Base-by-base conservation (phyloP, 345 rosid genomes). In the Sisymbrium altissimum region DNA sequence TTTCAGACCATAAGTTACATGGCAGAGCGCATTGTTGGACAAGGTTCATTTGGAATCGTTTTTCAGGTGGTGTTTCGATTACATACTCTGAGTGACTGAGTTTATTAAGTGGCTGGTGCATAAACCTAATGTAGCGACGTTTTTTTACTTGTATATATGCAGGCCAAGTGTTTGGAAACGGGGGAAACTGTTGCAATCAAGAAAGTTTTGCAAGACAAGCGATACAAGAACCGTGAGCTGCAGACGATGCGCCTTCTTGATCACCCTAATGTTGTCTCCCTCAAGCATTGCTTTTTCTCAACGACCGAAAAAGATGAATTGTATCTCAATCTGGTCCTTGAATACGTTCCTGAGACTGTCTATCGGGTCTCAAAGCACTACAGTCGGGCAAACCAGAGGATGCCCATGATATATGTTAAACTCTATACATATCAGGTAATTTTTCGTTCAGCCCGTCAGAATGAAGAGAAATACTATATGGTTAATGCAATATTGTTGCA, bases 1-100 rank as follows among this genome's bases (percentile, higher is more conserved):
- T n/a, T 83, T 66, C 76, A 90, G 97, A 90, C 97, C 25, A 84
- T 88, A 70, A 90, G 97, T 80, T 95, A 92, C 70, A 90, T 95
- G 99, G 99, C 99, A 25, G 99, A 95, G 83, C 92, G 98, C 56
- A 84, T 89, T 18, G 97, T 95, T 49, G 98, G 99, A 52, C 89
- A 88, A 45, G 99, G 99, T 66, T 95, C 99, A 56, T 95, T 95
- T 79, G 99, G 98, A 59, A 85, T 92, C 46, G 99, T 92, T 8
- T 92, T 95, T 74, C 98, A 92, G 96, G 99, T 90, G 38, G 12
- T 67, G 59, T 59, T 56, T 63, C 11, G 0, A 29, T 43, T 33
- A 60, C 21, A 44, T 50, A 6, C 21, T 4, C 13, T 48, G 25
- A 18, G 5, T 9, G n/a, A 3, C 40, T 57, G 21, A 11, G 1